Evolutionary conservation across 768 basidiomycete species (phyloP).

Genomic region (Macrolepiota fuliginosa): DNA sequence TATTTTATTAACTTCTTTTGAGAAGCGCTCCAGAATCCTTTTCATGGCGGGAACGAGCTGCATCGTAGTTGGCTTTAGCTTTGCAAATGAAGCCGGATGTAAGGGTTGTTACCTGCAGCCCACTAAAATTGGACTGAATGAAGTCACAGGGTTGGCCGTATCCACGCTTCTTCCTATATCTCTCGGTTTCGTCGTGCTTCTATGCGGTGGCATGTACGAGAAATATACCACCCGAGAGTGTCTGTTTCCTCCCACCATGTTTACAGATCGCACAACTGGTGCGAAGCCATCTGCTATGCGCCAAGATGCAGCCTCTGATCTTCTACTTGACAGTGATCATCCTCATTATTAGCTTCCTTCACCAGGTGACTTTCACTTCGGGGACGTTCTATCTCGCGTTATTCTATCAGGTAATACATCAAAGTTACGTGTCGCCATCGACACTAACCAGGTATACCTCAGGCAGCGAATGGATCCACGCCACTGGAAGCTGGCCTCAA

Average conservation of each 20-base stretch:
- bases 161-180: slow-evolving; percentile 61
- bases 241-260: slow-evolving; percentile 65
- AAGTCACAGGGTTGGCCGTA: slow-evolving; percentile 55
- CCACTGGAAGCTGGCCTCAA: slow-evolving; percentile 72
- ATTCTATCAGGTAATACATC: slow-evolving; percentile 66
- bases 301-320: slow-evolving; percentile 15
- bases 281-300: slow-evolving; percentile 20
- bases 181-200: slow-evolving; percentile 51
- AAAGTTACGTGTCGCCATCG: slow-evolving; percentile 13
- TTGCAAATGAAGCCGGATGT: slow-evolving; percentile 70
- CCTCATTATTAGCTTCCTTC: slow-evolving; percentile 70
- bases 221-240: slow-evolving; percentile 62
- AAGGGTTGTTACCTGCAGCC: slow-evolving; percentile 28
- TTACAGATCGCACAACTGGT: slow-evolving; percentile 62
- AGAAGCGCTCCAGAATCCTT: slow-evolving; percentile 44
- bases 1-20: slow-evolving; percentile 8
- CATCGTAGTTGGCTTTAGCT: slow-evolving; percentile 78
- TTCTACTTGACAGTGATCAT: slow-evolving; percentile 48
- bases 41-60: slow-evolving; percentile 76
- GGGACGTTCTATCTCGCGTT: slow-evolving; percentile 86
- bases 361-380: slow-evolving; percentile 80
- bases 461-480: slow-evolving; percentile 72
- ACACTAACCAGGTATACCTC: slow-evolving; percentile 14
- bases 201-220: slow-evolving; percentile 68
- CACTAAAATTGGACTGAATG: slow-evolving; percentile 15